phyloP scores from a whole-genome alignment of 345 rosid genomes.

The Physaria fendleri region DNA sequence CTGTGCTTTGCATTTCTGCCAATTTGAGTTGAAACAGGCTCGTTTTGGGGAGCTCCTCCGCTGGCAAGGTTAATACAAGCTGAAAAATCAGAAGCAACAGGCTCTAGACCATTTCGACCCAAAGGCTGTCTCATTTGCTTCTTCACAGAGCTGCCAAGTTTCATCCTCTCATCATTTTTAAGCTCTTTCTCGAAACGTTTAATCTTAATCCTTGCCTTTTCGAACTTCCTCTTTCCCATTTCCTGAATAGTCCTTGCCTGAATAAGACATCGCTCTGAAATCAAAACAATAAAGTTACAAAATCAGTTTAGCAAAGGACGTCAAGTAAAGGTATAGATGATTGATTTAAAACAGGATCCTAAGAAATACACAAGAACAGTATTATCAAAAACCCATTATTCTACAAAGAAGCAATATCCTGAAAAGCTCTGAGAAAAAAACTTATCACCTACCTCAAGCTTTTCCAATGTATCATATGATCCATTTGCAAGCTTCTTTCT shows the following conservation, averaged over 20 bases:
- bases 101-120: conserved; percentile 39
- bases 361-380: neutral
- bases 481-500: conserved; percentile 76
- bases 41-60: conserved; percentile 43
- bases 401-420: conserved; percentile 3
- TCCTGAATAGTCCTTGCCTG: conserved; percentile 76
- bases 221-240: conserved; percentile 61
- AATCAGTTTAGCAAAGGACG: conserved; percentile 42
- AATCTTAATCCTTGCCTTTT: conserved; percentile 49
- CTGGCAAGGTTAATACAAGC: conserved; percentile 54
- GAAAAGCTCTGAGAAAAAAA: conserved; percentile 11
- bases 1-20: conserved; percentile 44
- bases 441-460: conserved; percentile 56
- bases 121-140: conserved; percentile 58
- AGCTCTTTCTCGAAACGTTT: conserved; percentile 48
- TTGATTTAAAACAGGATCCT: neutral
- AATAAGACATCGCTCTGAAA: conserved; percentile 69
- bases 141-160: conserved; percentile 37
- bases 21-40: conserved; percentile 35
- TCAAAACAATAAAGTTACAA: conserved; percentile 26
- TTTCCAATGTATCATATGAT: conserved; percentile 53
- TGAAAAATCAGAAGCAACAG: conserved; percentile 55
- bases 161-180: conserved; percentile 42
- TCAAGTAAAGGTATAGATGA: neutral
- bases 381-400: neutral